Percentiles rank a stretch among this genome's conserved stretches.
Conservation (phyloP, 768 basidiomycete species). For the Termitomyces sp. region DNA sequence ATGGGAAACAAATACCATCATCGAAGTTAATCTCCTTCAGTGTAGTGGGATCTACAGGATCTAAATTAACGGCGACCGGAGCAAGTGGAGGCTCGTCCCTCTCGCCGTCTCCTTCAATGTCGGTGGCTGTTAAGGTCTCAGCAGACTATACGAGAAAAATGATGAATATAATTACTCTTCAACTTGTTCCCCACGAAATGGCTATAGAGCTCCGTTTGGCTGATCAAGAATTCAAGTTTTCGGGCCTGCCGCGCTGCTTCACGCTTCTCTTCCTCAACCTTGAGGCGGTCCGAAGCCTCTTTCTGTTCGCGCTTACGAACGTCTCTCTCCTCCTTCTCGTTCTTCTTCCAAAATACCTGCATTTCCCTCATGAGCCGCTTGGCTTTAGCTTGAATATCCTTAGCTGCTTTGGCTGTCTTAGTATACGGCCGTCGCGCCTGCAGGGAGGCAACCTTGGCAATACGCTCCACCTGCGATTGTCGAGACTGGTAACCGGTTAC, state of each 20-base stretch:
- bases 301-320: constrained; percentile 92
- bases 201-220: constrained; percentile 96
- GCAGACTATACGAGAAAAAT: constrained; percentile 11
- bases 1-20: constrained; percentile 51
- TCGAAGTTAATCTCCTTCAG: constrained; percentile 87
- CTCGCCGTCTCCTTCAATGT: constrained; percentile 62
- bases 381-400: constrained; percentile 81
- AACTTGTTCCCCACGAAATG: constrained; percentile 99
- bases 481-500: constrained; percentile 62
- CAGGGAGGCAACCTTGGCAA: constrained; percentile 69
- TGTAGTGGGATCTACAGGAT: constrained; percentile 45
- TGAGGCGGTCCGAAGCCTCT: constrained; percentile 84
- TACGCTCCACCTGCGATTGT: constrained; percentile 68
- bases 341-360: constrained; percentile 97
- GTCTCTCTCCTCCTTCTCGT: constrained; percentile 94
- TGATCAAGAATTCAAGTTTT: constrained; percentile 97
- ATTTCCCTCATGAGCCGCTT: constrained; percentile 93
- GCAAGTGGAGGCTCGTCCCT: constrained; percentile 30
- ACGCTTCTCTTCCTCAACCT: constrained; percentile 87
- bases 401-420: constrained; percentile 71
- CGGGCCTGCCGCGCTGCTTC: constrained; percentile 92
- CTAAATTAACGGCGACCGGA: constrained; percentile 57
- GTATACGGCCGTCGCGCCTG: constrained; percentile 77
- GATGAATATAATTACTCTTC: constrained; percentile 51
- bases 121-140: constrained; percentile 52